Evolutionary conservation across 768 basidiomycete species (phyloP).

Genomic region (Amanita rimosa): DNA sequence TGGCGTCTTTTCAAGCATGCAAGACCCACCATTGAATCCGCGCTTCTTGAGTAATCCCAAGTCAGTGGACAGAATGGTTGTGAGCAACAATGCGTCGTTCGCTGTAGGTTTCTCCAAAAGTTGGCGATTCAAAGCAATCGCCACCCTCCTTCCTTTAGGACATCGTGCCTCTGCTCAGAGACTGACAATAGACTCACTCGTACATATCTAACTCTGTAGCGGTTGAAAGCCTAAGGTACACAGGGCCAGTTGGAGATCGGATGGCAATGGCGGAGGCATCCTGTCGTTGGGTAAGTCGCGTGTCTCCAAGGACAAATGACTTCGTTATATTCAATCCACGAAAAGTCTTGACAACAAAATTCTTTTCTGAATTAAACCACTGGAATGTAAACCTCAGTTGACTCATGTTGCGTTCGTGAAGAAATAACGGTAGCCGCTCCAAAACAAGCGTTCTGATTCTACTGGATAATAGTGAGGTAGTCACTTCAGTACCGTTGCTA

Average conservation of each 20-base stretch:
- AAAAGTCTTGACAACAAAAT: conserved; percentile 64
- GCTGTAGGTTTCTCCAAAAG: conserved; percentile 71
- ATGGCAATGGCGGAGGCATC: conserved; percentile 70
- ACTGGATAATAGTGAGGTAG: conserved; percentile 30
- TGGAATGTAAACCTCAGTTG: conserved; percentile 46
- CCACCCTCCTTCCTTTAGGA: conserved; percentile 41
- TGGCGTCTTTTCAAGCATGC: background rate
- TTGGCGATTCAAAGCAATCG: conserved; percentile 70
- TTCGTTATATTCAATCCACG: conserved; percentile 54
- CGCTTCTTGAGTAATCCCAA: conserved; percentile 68
- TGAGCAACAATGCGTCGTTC: conserved; percentile 83
- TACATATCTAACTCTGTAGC: conserved; percentile 79
- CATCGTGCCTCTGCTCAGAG: background rate
- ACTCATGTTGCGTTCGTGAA: conserved; percentile 77
- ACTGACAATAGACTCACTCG: conserved; percentile 48
- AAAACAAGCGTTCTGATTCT: conserved; percentile 56
- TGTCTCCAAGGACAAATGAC: conserved; percentile 40
- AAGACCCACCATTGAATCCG: conserved; percentile 65
- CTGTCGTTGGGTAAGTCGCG: conserved; percentile 39
- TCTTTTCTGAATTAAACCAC: conserved; percentile 52
- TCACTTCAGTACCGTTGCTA: conserved; percentile 41
- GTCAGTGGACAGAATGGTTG: conserved; percentile 91
- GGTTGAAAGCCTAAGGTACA: conserved; percentile 70
- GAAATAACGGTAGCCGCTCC: conserved; percentile 81
- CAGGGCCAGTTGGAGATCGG: conserved; percentile 38